Percentiles rank a stretch among this genome's conserved stretches.
These are phyloP conservation scores for Cryptococcus depauperatus DNA, from an alignment of 1,284 basidiomycete species.

Conservation along the genomic window DNA sequence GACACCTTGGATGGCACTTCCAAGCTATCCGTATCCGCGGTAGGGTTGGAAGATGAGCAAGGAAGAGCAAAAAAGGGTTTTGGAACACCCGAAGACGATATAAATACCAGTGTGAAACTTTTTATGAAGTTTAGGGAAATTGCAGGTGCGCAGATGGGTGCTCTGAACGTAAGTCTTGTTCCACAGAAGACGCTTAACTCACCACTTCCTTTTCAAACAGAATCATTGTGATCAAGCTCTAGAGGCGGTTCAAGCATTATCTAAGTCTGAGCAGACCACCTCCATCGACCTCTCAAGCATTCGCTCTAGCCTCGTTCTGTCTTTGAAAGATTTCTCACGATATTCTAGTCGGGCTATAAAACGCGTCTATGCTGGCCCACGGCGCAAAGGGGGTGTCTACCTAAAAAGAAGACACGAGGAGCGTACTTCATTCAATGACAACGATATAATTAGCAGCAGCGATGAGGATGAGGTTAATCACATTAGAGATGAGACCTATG, in stretches of 20 bases:
- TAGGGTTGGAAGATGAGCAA: neutral
- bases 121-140: slow-evolving; percentile 78
- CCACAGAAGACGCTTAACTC: neutral
- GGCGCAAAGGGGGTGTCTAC: slow-evolving; percentile 17
- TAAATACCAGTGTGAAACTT: slow-evolving; percentile 62
- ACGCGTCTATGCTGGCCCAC: slow-evolving; percentile 57
- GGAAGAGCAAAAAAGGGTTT: neutral
- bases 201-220: slow-evolving; percentile 6
- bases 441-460: neutral
- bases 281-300: slow-evolving; percentile 55
- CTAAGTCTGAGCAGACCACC: slow-evolving; percentile 1
- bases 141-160: slow-evolving; percentile 66
- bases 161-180: slow-evolving; percentile 58
- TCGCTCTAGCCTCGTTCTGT: slow-evolving; percentile 58
- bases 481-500: neutral
- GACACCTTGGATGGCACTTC: slow-evolving; percentile 3
- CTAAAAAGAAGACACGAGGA: slow-evolving; percentile 12
- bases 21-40: slow-evolving; percentile 4
- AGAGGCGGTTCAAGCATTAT: slow-evolving; percentile 33
- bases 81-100: slow-evolving; percentile 41
- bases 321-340: slow-evolving; percentile 56
- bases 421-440: slow-evolving; percentile 16
- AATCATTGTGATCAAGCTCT: slow-evolving; percentile 36
- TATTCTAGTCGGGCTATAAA: slow-evolving; percentile 71
- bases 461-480: neutral